Evolutionary conservation across 2,329 filamentous ascomycete species (phyloP), one percentile per base, ranked within the genome.

Genomic region (Penicillium verrucosum): DNA sequence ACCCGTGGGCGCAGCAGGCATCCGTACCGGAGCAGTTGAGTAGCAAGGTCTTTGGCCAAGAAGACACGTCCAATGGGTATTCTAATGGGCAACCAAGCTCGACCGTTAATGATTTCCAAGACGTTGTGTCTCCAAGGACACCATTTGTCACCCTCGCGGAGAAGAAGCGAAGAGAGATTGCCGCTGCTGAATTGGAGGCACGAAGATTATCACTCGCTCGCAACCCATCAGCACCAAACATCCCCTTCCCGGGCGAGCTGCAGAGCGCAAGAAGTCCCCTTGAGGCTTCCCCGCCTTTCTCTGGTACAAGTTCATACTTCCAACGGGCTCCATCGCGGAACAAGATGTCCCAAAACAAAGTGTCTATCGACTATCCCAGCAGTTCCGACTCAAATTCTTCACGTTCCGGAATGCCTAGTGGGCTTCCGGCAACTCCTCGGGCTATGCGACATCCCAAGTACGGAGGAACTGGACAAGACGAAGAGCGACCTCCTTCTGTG

Each of bases 361-460:
- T 52, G 25, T 78, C 78, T 18, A 76, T 77, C 5, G 71, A 74
- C 7, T 70, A 72, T 38, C 70, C 70, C 6, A 75, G 70, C 50
- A 66, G 70, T 46, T 75, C 73, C 9, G 75, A 77, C 51, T 76
- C 75, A 0, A 68, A 66, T 54, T 75, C 73, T 1, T 70, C 73
- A 8, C 74, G 78, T 2, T 80, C 81, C 14, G 77, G 77, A 1
- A 69, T 68, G 1, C 81, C 83, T 6, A 82, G 93, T 50, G 92
- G 92, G 0, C 82, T 96, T n/a, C 92, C 93, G 14, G 90, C 92
- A 2, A 97, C 92, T 0, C 92, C 93, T 30, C 87, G 90, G 76
- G 92, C 92, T 1, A 96, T 97, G 92, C 85, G 89, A 21, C 85
- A 95, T 70, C 83, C 85, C 1, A 85, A 90, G 42, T 86, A 93